These are phyloP conservation scores for Sphaceloma murrayae DNA, from an alignment of 2,329 filamentous ascomycete species.

Conservation along the genomic window DNA sequence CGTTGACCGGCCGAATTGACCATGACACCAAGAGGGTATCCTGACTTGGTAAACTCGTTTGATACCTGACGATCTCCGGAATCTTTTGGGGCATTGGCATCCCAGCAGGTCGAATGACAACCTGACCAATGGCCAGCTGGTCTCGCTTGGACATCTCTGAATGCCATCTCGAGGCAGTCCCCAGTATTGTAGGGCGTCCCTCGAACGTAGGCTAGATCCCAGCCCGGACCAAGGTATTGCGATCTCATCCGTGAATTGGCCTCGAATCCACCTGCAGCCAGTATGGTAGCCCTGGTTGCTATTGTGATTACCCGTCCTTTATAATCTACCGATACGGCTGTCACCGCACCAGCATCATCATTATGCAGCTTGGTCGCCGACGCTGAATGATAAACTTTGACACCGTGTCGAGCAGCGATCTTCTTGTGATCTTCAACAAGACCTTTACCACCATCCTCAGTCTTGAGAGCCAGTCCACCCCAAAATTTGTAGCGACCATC, in stretches of 20 bases:
- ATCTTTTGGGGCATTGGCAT: conserved; percentile 48
- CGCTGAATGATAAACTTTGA: conserved; percentile 41
- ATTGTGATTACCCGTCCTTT: conserved; percentile 22
- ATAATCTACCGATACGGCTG: conserved; percentile 27
- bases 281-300: conserved; percentile 35
- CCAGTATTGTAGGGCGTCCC: conserved; percentile 58
- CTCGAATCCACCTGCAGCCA: conserved; percentile 57
- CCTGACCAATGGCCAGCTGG: conserved; percentile 49
- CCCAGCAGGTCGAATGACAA: conserved; percentile 57
- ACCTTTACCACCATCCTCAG: conserved; percentile 50
- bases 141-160: conserved; percentile 42
- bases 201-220: conserved; percentile 53
- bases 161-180: conserved; percentile 46
- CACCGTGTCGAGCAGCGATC: conserved; percentile 36
- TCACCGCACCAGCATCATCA: conserved; percentile 28
- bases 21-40: conserved; percentile 58
- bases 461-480: conserved; percentile 55
- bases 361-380: conserved; percentile 35
- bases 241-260: conserved; percentile 48
- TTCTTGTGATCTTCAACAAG: conserved; percentile 43
- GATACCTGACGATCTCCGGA: conserved; percentile 49
- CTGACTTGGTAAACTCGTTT: conserved; percentile 60
- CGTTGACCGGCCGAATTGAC: conserved; percentile 49
- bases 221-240: conserved; percentile 48
- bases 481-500: conserved; percentile 54